Conservation (phyloP, 2,329 filamentous ascomycete species). For the Trichoderma arundinaceum region DNA sequence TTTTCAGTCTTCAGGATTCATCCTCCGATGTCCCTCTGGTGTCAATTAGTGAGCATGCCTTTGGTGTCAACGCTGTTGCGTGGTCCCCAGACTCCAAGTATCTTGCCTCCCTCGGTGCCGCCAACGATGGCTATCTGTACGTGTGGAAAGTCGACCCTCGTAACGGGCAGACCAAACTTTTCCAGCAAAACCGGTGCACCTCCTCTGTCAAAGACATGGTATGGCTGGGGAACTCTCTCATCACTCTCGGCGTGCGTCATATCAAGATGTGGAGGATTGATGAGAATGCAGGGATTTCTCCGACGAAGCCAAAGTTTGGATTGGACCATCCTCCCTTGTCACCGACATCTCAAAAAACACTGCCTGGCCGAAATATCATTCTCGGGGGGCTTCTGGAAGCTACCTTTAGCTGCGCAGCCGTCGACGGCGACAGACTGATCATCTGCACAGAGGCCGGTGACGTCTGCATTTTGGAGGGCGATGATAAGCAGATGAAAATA, state of each 20-base stretch:
- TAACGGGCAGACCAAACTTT: slow-evolving; percentile 77
- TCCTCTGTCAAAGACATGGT: slow-evolving; percentile 83
- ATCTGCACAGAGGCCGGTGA: slow-evolving; percentile 88
- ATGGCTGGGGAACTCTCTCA: slow-evolving; percentile 83
- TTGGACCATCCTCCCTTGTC: slow-evolving; percentile 47
- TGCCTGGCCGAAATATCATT: slow-evolving; percentile 86
- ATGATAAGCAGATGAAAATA: slow-evolving; percentile 72
- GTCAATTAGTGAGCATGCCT: slow-evolving; percentile 86
- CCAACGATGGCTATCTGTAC: slow-evolving; percentile 93
- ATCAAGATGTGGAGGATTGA: slow-evolving; percentile 93
- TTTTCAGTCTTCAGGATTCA: slow-evolving; percentile 83
- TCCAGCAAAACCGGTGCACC: slow-evolving; percentile 90
- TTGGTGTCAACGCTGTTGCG: slow-evolving; percentile 84
- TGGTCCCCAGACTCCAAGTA: slow-evolving; percentile 88
- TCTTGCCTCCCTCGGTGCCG: slow-evolving; percentile 83
- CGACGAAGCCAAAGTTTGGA: slow-evolving; percentile 65
- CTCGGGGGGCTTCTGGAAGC: slow-evolving; percentile 81
- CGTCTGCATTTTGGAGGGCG: slow-evolving; percentile 85
- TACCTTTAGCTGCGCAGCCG: slow-evolving; percentile 79
- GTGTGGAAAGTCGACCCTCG: slow-evolving; percentile 87
- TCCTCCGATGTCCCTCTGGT: slow-evolving; percentile 83
- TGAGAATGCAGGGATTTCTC: slow-evolving; percentile 64
- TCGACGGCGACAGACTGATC: slow-evolving; percentile 76
- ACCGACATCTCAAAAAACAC: slow-evolving; percentile 59
- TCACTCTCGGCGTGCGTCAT: slow-evolving; percentile 89